Conservation (phyloP, 2,329 filamentous ascomycete species). For the Sporothrix phasma region DNA sequence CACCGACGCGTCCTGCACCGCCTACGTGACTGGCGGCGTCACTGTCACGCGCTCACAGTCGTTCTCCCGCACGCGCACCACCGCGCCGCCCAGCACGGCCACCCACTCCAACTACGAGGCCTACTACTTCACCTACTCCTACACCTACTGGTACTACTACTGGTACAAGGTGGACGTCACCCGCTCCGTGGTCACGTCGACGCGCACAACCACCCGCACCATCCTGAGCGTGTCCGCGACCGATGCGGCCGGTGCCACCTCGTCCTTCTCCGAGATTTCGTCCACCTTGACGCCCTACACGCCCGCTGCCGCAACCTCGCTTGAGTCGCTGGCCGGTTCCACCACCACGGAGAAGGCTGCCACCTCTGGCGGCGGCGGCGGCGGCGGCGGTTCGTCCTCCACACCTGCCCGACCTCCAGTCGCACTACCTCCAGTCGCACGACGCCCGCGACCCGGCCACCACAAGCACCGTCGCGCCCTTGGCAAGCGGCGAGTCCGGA, state of each 20-base stretch:
- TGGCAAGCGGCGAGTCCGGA: not conserved
- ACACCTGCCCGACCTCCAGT: not conserved
- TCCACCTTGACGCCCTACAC: conserved; percentile 18
- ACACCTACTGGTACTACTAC: conserved; percentile 23
- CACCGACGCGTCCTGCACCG: conserved; percentile 21
- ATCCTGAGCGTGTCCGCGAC: conserved; percentile 20
- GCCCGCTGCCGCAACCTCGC: conserved; percentile 20
- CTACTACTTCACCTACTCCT: conserved; percentile 22
- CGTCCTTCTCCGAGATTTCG: conserved; percentile 19
- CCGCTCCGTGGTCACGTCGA: conserved; percentile 20
- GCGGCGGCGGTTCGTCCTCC: not conserved
- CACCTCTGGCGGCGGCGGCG: not conserved
- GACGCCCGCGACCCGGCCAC: not conserved
- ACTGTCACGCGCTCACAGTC: conserved; percentile 18
- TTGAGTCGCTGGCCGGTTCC: conserved; percentile 19
- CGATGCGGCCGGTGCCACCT: conserved; percentile 16
- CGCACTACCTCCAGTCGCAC: too few relatives aligned
- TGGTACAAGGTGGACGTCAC: conserved; percentile 19
- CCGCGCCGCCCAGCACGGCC: conserved; percentile 7
- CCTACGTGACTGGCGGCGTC: conserved; percentile 19
- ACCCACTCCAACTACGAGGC: conserved; percentile 13
- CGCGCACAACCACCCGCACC: conserved; percentile 13
- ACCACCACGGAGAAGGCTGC: conserved; percentile 10
- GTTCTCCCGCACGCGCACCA: conserved; percentile 13
- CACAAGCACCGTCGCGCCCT: not conserved